Evolutionary conservation across 805 yeast genomes (phyloP).

Genomic region (Yamadazyma kitorensis): DNA sequence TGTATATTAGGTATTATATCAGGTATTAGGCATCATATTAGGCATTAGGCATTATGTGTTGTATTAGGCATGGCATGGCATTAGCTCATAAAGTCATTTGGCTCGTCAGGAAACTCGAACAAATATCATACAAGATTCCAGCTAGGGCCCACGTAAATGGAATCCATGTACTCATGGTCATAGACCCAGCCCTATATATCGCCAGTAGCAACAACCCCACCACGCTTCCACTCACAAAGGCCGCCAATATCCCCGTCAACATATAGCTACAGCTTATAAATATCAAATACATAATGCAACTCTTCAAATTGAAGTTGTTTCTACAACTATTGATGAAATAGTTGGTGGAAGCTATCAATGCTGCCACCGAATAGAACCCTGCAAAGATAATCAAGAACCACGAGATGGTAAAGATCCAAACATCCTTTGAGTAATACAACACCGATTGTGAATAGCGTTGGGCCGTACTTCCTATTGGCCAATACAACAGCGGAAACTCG

Average conservation of each 20-base stretch:
- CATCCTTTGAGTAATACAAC: conserved; percentile 66
- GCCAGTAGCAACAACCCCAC: conserved; percentile 74
- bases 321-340: conserved; percentile 14
- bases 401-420: conserved; percentile 77
- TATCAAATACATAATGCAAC: conserved; percentile 18
- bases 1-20: no score
- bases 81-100: conserved; percentile 20
- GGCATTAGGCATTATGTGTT: no score
- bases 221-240: conserved; percentile 68
- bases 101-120: conserved; percentile 61
- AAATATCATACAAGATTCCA: conserved; percentile 62
- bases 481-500: conserved; percentile 71
- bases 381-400: conserved; percentile 77
- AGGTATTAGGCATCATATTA: no score
- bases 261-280: conserved; percentile 34
- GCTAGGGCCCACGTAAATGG: conserved; percentile 81
- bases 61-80: no score
- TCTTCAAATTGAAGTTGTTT: not conserved
- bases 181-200: conserved; percentile 73
- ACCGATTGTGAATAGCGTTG: conserved; percentile 46
- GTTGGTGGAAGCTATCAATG: conserved; percentile 49
- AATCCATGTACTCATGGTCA: conserved; percentile 93
- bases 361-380: conserved; percentile 63
- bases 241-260: conserved; percentile 58
- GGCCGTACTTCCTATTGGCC: conserved; percentile 54